Conservation (phyloP, 495 filamentous ascomycete species). For the Annulohypoxylon bovei region DNA sequence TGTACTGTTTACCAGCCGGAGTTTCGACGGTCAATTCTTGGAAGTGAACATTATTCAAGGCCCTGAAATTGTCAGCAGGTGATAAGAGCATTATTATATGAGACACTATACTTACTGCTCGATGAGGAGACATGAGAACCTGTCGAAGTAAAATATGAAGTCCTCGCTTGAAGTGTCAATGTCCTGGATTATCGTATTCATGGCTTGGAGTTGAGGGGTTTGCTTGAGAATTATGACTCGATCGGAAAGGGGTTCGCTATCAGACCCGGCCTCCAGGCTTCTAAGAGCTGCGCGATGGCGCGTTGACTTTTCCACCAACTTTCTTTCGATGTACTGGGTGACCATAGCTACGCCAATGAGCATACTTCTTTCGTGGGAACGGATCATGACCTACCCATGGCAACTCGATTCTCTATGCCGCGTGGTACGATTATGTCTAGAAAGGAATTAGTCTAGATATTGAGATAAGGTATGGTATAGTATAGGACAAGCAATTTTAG, state of each 20-base stretch:
- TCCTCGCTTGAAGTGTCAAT: constrained; percentile 83
- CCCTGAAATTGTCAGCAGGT: constrained; percentile 57
- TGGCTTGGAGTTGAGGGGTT: constrained; percentile 80
- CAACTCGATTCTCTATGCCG: constrained; percentile 91
- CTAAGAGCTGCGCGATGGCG: constrained; percentile 80
- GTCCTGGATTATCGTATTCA: constrained; percentile 90
- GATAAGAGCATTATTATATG: background rate
- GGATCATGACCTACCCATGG: constrained; percentile 71
- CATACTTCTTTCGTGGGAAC: background rate
- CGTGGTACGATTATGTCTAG: constrained; percentile 93
- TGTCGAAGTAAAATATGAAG: constrained; percentile 97
- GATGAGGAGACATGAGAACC: constrained; percentile 82
- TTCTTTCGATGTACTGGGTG: constrained; percentile 85
- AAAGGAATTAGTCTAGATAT: background rate
- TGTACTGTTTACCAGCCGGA: constrained; percentile 70
- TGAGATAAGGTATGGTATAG: background rate
- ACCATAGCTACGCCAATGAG: constrained; percentile 77
- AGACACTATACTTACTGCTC: constrained; percentile 69
- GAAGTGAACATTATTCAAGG: constrained; percentile 77
- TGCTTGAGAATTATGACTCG: constrained; percentile 77
- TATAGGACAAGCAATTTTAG: background rate
- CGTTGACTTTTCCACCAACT: constrained; percentile 83
- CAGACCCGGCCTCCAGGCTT: constrained; percentile 72
- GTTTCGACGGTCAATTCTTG: constrained; percentile 69
- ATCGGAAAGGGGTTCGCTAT: constrained; percentile 74